Conservation (phyloP, 768 basidiomycete species). For the Macrolepiota albuminosa region DNA sequence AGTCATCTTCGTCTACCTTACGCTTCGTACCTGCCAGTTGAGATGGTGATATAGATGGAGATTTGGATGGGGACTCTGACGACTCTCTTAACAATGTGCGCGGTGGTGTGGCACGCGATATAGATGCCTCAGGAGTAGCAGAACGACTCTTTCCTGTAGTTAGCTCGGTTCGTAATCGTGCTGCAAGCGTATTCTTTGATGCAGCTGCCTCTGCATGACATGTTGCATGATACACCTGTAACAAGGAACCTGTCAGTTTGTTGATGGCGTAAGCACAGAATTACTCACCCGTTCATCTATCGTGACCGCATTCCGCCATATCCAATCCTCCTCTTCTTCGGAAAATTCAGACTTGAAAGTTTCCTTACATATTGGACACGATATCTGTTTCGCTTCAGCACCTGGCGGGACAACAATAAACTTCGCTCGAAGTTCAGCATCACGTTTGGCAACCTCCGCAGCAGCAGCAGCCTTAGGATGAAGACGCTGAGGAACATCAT, state of each 20-base stretch:
- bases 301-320: conserved; percentile 88
- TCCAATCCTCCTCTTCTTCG: conserved; percentile 98
- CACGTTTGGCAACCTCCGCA: conserved; percentile 66
- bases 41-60: conserved; percentile 44
- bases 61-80: conserved; percentile 27
- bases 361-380: conserved; percentile 98
- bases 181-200: conserved; percentile 61
- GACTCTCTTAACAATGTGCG: conserved; percentile 25
- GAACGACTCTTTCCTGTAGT: conserved; percentile 66
- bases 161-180: conserved; percentile 60
- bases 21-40: conserved; percentile 62
- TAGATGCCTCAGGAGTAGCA: conserved; percentile 62
- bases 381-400: conserved; percentile 76
- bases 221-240: conserved; percentile 89
- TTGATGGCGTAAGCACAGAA: neutral
- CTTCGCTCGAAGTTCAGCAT: conserved; percentile 67
- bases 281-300: conserved; percentile 77
- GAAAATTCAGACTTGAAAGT: conserved; percentile 83
- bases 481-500: conserved; percentile 43
- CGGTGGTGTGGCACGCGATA: conserved; percentile 34
- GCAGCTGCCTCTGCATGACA: conserved; percentile 80
- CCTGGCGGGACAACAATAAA: conserved; percentile 89
- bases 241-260: conserved; percentile 1
- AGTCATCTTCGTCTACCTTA: conserved; percentile 60
- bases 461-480: conserved; percentile 56